Evolutionary conservation across 2,329 filamentous ascomycete species (phyloP).

Genomic region (Monosporascus sp.): DNA sequence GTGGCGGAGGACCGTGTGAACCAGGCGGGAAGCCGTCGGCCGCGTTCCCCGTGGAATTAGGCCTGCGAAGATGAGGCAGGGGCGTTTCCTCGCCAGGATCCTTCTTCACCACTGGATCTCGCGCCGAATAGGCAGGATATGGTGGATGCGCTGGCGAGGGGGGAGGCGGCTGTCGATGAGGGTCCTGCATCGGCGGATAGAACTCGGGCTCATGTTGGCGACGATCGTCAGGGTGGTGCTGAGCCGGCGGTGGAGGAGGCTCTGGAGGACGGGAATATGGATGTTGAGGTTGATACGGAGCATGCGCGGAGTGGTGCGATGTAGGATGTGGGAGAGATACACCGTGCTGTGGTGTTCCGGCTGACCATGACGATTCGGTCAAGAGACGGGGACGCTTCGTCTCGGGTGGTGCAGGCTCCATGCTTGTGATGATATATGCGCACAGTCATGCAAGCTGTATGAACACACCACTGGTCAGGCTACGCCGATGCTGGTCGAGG

Average conservation of each 20-base stretch:
- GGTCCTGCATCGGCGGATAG: slow-evolving; percentile 51
- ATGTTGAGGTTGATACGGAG: slow-evolving; percentile 30
- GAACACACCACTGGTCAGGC: slow-evolving; percentile 29
- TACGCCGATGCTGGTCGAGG: slow-evolving; percentile 27
- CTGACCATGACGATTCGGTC: slow-evolving; percentile 41
- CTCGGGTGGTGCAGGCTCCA: slow-evolving; percentile 56
- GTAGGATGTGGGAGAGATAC: slow-evolving; percentile 43
- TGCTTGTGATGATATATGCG: slow-evolving; percentile 43
- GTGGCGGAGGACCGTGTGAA: slow-evolving; percentile 30
- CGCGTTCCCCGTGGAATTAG: slow-evolving; percentile 45
- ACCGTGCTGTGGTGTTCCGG: slow-evolving; percentile 32
- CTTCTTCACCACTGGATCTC: slow-evolving; percentile 53
- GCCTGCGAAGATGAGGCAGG: slow-evolving; percentile 40
- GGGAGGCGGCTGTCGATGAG: slow-evolving; percentile 38
- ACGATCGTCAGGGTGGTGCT: slow-evolving; percentile 47
- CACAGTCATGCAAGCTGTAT: slow-evolving; percentile 27
- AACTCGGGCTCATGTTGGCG: slow-evolving; percentile 53
- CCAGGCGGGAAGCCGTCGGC: slow-evolving; percentile 31
- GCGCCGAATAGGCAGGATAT: slow-evolving; percentile 39
- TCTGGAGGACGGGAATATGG: slow-evolving; percentile 35
- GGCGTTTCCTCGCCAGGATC: slow-evolving; percentile 45
- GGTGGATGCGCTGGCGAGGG: slow-evolving; percentile 40
- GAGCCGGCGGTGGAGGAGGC: slow-evolving; percentile 34
- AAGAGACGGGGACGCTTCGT: slow-evolving; percentile 54
- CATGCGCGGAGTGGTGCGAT: slow-evolving; percentile 34